Conservation (phyloP, 495 filamentous ascomycete genomes). For the Trichoderma orchidacearum region DNA sequence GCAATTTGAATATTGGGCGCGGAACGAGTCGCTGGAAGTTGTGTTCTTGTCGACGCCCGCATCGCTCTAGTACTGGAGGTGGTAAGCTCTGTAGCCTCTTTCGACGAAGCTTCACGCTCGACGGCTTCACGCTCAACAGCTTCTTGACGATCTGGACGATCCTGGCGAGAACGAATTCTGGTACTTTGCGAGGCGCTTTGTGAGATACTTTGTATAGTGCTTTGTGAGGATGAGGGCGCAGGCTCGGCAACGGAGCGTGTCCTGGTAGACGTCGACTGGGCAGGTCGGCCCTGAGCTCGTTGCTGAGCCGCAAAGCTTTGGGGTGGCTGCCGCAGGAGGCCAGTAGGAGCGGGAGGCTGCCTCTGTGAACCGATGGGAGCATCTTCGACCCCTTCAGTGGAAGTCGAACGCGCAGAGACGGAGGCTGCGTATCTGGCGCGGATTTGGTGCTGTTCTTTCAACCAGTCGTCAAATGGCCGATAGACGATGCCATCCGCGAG, state of each 20-base stretch:
- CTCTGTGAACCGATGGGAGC: neutral
- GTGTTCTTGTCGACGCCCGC: neutral
- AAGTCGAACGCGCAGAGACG: neutral
- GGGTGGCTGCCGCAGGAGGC: conserved; percentile 28
- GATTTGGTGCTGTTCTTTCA: conserved; percentile 17
- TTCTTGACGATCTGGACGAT: neutral
- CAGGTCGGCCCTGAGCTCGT: conserved; percentile 28
- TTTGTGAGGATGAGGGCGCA: neutral
- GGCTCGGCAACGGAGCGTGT: neutral
- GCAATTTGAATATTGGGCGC: neutral
- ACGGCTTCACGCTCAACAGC: neutral
- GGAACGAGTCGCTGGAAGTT: neutral
- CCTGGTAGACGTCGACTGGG: conserved; percentile 6
- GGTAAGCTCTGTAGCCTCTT: neutral
- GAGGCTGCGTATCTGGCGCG: neutral
- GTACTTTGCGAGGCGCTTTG: neutral
- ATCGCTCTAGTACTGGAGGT: neutral
- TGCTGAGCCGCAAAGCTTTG: conserved; percentile 50
- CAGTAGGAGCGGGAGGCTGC: conserved; percentile 1
- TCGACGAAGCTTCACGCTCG: neutral
- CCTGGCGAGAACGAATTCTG: neutral
- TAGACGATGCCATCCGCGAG: conserved; percentile 58
- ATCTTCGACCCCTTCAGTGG: conserved; percentile 1
- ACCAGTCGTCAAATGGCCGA: conserved; percentile 33
- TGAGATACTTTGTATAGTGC: too few species aligned